phyloP scores from a whole-genome alignment of 2,329 filamentous ascomycete genomes.

The Diaporthe sp. region DNA sequence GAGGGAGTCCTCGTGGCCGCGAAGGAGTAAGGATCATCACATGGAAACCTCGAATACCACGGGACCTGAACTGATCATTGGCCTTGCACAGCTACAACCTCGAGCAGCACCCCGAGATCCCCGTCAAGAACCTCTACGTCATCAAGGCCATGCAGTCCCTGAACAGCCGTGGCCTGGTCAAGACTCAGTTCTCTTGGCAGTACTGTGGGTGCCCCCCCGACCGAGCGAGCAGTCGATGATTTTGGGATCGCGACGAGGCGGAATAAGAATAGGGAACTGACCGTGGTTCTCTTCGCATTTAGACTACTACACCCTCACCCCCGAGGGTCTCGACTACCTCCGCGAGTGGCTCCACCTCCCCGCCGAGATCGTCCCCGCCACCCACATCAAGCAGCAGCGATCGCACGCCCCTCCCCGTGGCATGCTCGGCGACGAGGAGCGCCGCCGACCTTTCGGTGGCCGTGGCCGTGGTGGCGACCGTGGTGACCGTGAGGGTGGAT shows the following conservation, averaged over 20 bases:
- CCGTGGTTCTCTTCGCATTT: background rate
- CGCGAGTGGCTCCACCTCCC: conserved; percentile 99
- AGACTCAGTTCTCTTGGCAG: conserved; percentile 99
- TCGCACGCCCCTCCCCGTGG: conserved; percentile 97
- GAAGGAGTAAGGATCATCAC: conserved; percentile 73
- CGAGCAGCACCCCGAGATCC: conserved; percentile 96
- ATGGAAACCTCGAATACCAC: conserved; percentile 6
- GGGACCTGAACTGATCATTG: conserved; percentile 29
- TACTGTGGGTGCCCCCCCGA: conserved; percentile 66
- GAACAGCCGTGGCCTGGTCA: conserved; percentile 97
- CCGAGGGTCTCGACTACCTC: conserved; percentile 99
- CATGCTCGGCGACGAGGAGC: conserved; percentile 92
- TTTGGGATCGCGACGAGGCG: background rate
- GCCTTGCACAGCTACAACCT: conserved; percentile 78
- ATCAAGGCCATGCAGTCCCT: conserved; percentile 99
- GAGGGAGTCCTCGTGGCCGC: conserved; percentile 94
- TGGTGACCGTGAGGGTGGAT: conserved; percentile 89
- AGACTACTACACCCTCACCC: conserved; percentile 99
- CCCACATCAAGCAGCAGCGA: conserved; percentile 99
- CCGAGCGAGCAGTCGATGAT: background rate
- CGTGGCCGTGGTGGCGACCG: conserved; percentile 77
- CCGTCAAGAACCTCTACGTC: conserved; percentile 99
- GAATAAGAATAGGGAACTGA: conserved; percentile 1
- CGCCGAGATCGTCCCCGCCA: conserved; percentile 98
- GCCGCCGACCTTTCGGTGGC: conserved; percentile 82